Base-by-base conservation (phyloP, 2,329 filamentous ascomycete genomes). In the Cucurbitaria berberidis region DNA sequence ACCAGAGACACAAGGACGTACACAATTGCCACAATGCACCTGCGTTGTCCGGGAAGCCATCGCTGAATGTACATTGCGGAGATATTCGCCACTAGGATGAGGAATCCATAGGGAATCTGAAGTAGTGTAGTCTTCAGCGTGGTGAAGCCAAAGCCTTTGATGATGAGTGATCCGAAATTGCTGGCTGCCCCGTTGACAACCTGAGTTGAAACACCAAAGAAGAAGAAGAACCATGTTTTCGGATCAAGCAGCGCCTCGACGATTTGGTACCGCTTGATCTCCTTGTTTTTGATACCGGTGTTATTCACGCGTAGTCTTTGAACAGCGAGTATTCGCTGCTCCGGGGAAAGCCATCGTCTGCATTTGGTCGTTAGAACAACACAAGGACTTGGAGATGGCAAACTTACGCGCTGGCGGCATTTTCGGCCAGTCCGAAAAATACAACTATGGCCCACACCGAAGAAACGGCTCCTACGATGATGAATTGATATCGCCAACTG, bases 111-210 rank as follows among this genome's bases (percentile, higher is more conserved):
- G 0, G 83, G 84, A 27, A 86, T 85, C 0, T 82, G 83, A 3
- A 82, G 75, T 0, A 79, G 79, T 0, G 81, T 82, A 0, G 83
- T 84, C 7, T 74, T 62, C 0, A 83, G 71, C 0, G 79, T 59
- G 6, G 41, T 13, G 1, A 64, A 60, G 16, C 78, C 77, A 2
- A 82, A 68, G 1, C 80, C 77, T 50, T 84, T 83, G 63, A 84
- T 77, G 48, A 85, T 84, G 19, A 83, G 75, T 48, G 82, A 84
- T 34, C 80, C 79, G 56, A 85, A 85, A 58, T 82, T 84, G 5
- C 82, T 78, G 8, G 83, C 67, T 0, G 82, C 83, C 3, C 81
- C 81, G 43, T 78, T 85, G 57, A 84, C 78, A 1, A 76, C 70
- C 59, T 85, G 82, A 50, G 85, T 85, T 16, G 83, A 67, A 0